phyloP scores from a whole-genome alignment of 108 stramenopile genomes.

The Skeletonema marinoi region DNA sequence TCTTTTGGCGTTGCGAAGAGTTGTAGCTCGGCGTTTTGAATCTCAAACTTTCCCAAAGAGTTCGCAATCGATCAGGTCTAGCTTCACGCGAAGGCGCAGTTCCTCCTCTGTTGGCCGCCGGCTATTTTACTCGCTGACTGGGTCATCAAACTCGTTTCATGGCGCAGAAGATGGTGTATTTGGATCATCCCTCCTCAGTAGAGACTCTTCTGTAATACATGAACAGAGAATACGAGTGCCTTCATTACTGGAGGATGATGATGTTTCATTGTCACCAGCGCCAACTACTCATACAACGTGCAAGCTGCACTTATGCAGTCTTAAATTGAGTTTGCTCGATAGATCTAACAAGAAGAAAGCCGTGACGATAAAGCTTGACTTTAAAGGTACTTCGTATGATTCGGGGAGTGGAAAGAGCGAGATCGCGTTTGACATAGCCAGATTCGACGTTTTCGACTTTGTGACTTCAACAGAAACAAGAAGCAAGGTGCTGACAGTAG shows the following conservation, averaged over 20 bases:
- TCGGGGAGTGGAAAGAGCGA: constrained; percentile 64
- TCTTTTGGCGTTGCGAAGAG: constrained; percentile 69
- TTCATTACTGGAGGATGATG: background rate
- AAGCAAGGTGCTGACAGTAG: constrained; percentile 36
- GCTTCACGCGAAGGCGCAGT: background rate
- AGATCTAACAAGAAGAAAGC: constrained; percentile 14
- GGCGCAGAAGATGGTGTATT: constrained; percentile 7
- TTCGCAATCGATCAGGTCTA: background rate
- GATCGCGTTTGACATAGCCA: constrained; percentile 61
- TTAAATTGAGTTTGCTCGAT: constrained; percentile 25
- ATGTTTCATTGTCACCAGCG: background rate
- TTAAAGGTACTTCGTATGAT: constrained; percentile 46
- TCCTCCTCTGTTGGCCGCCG: constrained; percentile 23
- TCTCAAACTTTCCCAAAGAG: background rate
- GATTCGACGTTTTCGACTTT: constrained; percentile 55
- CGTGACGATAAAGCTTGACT: constrained; percentile 34
- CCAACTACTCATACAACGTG: constrained; percentile 12
- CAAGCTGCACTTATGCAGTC: constrained; percentile 4
- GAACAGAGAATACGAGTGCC: background rate
- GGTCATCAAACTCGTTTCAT: constrained; percentile 16
- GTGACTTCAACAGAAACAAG: constrained; percentile 4
- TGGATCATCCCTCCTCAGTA: background rate
- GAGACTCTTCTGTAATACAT: background rate
- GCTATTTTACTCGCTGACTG: constrained; percentile 22
- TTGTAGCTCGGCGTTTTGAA: constrained; percentile 23